These are phyloP conservation scores for Entrophospora sp. DNA, from an alignment of 192 early-diverging fungal genomes.

Conservation along the genomic window DNA sequence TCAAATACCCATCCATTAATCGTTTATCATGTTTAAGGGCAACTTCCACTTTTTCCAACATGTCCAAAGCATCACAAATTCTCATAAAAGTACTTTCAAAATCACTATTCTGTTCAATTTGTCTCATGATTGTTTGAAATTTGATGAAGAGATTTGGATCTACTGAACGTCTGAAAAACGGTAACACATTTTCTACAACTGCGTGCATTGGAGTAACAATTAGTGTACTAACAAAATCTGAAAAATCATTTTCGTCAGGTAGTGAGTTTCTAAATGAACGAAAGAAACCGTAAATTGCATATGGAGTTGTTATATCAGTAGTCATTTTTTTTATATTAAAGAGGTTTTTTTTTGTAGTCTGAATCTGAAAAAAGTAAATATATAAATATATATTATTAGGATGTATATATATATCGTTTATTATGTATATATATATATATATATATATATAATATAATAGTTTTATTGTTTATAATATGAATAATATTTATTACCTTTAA, in stretches of 20 bases:
- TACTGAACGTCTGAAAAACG: slow-evolving; percentile 29
- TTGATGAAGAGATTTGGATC: slow-evolving; percentile 25
- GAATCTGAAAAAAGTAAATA: no score
- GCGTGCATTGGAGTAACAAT: slow-evolving; percentile 26
- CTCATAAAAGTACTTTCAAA: slow-evolving; percentile 11
- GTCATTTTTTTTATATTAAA: neutral
- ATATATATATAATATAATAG: no score
- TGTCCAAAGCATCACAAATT: slow-evolving; percentile 14
- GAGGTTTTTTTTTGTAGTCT: no score
- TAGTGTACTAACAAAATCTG: slow-evolving; percentile 29
- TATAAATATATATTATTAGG: no score
- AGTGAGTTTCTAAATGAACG: slow-evolving; percentile 27
- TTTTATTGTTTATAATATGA: no score
- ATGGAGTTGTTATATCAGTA: slow-evolving; percentile 21
- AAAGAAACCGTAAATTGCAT: slow-evolving; percentile 30
- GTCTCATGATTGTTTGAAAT: slow-evolving; percentile 30
- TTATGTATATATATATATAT: no score
- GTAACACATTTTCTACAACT: slow-evolving; percentile 25
- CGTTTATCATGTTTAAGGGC: slow-evolving; percentile 23
- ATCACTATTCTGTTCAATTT: slow-evolving; percentile 20
- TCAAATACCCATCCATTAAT: slow-evolving; percentile 27
- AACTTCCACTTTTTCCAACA: slow-evolving; percentile 25
- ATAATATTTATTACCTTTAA: no score
- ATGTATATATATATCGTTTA: no score
- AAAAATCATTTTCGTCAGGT: slow-evolving; percentile 32